Base-by-base conservation (phyloP, 2,329 filamentous ascomycete species). In the Claviceps africana region DNA sequence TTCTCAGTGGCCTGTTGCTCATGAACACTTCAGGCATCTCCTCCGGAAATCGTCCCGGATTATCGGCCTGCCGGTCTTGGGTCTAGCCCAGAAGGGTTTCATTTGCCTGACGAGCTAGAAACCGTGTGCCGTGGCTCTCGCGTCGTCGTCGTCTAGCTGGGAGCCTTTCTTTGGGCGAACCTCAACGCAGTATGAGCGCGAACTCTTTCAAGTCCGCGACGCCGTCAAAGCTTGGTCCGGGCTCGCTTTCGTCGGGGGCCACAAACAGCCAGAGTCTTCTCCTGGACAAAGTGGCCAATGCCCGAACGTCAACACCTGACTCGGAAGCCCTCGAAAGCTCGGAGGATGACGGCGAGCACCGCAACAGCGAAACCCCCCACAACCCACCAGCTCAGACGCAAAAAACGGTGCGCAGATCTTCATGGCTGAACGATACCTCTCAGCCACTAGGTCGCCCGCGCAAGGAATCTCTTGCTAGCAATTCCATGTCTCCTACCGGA, bases 251-350 rank as follows among this genome's bases (percentile, higher is more conserved):
- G 58, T 59, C 69, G 55, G 66, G 72, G 56, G 66, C 76, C 51
- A 72, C 79, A 22, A 80, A 69, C 59, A 84, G 74, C 60, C 81
- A 85, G 54, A 80, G 81, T 40, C 72, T 83, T 40, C 70, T 87
- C 47, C 74, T 88, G 35, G 87, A 91, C 49, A 93, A 89, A 65
- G 75, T n/a, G 2, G 22, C 85, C 48, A 85, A 86, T 61, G 77
- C 83, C 52, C 81, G 90, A 60, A 85, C 86, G 51, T 89, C 88
- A 8, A 96, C 91, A 1, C 91, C 91, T 22, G 93, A 97, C 64
- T 96, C 90, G 3, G 91, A 97, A 65, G 91, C 88, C 50, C 73
- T 97, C 54, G 89, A 86, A 50, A 97, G 91, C 58, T 96, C 90
- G 13, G 93, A 97, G 66, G 93, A 97, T 66, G 93, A 98, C 67